A percentile compares a stretch with the other conserved stretches of the same genome.
phyloP scores from a whole-genome alignment of 352 stramenopile species.

The Globisporangium middletonii region DNA sequence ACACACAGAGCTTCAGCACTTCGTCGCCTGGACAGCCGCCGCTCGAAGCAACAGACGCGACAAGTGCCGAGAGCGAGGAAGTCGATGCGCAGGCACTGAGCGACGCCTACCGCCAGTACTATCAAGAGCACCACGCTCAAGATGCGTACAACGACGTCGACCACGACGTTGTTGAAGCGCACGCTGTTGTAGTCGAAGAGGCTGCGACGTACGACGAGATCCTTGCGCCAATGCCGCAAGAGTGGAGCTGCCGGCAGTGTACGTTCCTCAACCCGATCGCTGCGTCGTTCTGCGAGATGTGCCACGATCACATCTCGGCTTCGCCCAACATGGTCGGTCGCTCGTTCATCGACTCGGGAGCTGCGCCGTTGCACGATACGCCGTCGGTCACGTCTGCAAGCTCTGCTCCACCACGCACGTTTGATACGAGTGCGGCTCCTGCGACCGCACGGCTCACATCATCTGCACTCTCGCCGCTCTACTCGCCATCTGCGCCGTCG shows the following conservation, averaged over 20 bases:
- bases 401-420: too few relatives aligned
- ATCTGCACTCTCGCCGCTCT: slow-evolving; percentile 16
- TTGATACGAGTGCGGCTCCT: background rate
- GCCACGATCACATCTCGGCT: slow-evolving; percentile 39
- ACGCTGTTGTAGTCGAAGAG: slow-evolving; percentile 33
- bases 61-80: background rate
- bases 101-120: slow-evolving; percentile 4
- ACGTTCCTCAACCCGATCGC: slow-evolving; percentile 51
- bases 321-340: slow-evolving; percentile 1
- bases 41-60: too few relatives aligned
- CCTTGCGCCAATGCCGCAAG: background rate
- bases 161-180: slow-evolving; percentile 26
- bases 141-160: slow-evolving; percentile 4
- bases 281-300: slow-evolving; percentile 61
- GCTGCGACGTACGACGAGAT: slow-evolving; percentile 11
- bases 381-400: background rate
- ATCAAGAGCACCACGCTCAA: background rate
- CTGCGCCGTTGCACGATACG: background rate
- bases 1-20: too few relatives aligned
- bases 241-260: slow-evolving; percentile 24
- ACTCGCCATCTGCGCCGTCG: slow-evolving; percentile 20
- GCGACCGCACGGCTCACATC: slow-evolving; percentile 4
- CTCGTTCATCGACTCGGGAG: background rate
- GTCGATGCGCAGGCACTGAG: background rate
- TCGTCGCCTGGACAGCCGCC: too few relatives aligned